A percentile compares a stretch with the other conserved stretches of the same genome.
phyloP scores from a whole-genome alignment of 176 grass and related monocot species.

The Aegilops sharonensis region DNA sequence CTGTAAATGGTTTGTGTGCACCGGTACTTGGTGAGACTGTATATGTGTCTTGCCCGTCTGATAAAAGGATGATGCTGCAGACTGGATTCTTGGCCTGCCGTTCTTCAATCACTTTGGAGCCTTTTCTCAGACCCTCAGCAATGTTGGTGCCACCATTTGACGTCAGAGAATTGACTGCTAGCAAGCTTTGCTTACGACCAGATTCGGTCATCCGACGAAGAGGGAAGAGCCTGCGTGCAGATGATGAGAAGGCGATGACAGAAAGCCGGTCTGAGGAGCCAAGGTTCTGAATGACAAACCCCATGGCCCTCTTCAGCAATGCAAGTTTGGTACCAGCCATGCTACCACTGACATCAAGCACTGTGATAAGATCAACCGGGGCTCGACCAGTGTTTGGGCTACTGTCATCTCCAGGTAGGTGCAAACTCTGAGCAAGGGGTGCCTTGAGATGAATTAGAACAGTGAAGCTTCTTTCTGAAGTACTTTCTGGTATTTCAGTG shows the following conservation, averaged over 20 bases:
- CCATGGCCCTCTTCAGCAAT: slow-evolving; percentile 92
- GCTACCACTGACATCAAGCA: slow-evolving; percentile 96
- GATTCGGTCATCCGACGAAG: slow-evolving; percentile 79
- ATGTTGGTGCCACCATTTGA: slow-evolving; percentile 92
- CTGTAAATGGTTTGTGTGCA: slow-evolving; percentile 16
- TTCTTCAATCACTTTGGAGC: slow-evolving; percentile 86
- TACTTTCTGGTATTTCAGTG: slow-evolving; percentile 63
- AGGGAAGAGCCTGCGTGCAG: slow-evolving; percentile 75
- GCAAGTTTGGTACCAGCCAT: slow-evolving; percentile 94
- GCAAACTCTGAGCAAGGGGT: slow-evolving; percentile 44
- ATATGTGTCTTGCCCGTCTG: slow-evolving; percentile 92
- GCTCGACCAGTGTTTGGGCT: slow-evolving; percentile 41
- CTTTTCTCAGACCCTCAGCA: slow-evolving; percentile 84
- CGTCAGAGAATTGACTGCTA: slow-evolving; percentile 72
- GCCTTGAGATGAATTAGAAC: slow-evolving; percentile 88
- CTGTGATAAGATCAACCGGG: slow-evolving; percentile 86
- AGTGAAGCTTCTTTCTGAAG: slow-evolving; percentile 66
- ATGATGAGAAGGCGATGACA: slow-evolving; percentile 87
- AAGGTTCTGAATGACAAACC: slow-evolving; percentile 96
- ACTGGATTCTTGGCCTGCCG: slow-evolving; percentile 87
- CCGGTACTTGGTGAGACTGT: slow-evolving; percentile 58
- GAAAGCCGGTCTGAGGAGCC: slow-evolving; percentile 77
- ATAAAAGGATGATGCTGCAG: slow-evolving; percentile 90
- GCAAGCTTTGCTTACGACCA: slow-evolving; percentile 67
- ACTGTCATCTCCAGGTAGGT: slow-evolving; percentile 20